Conservation (phyloP, 495 filamentous ascomycete genomes). For the Astrocystis sublimbata region DNA sequence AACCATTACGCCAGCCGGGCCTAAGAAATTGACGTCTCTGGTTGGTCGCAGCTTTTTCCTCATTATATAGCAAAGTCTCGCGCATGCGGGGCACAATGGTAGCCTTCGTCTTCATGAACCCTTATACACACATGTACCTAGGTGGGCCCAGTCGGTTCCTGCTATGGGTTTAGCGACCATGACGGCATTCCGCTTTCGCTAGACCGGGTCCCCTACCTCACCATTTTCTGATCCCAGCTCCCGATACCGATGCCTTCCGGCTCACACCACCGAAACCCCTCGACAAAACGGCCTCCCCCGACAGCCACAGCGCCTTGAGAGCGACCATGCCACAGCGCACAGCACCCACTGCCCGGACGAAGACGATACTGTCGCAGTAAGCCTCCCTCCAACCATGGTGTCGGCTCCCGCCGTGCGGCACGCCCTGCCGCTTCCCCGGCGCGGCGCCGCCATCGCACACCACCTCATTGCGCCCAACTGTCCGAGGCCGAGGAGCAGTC, state of each 20-base stretch:
- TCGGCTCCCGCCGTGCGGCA: conserved; percentile 15
- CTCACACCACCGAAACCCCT: too few relatives aligned
- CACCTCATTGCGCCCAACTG: neutral
- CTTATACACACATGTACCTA: too few relatives aligned
- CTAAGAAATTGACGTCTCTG: too few relatives aligned
- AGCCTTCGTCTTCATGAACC: too few relatives aligned
- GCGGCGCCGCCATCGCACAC: conserved; percentile 5
- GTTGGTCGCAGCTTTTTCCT: too few relatives aligned
- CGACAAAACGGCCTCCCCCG: too few relatives aligned
- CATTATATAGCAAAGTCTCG: too few relatives aligned
- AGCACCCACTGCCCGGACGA: conserved; percentile 14
- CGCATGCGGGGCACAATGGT: too few relatives aligned
- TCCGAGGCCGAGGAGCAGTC: neutral
- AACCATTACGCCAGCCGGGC: too few relatives aligned
- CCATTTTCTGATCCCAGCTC: neutral
- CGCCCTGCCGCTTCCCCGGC: conserved; percentile 8
- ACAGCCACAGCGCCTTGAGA: conserved; percentile 16
- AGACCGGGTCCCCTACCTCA: neutral
- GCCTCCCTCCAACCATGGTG: conserved; percentile 14
- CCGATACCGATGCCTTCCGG: neutral
- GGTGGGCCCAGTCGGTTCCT: too few relatives aligned
- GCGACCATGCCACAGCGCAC: conserved; percentile 19
- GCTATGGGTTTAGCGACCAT: too few relatives aligned
- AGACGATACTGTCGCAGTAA: conserved; percentile 17
- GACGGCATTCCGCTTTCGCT: conserved; percentile 18